Evolutionary conservation across 1,139 yeast species (phyloP), one percentile per base, ranked within the genome.

Genomic region (Pichia sp.): DNA sequence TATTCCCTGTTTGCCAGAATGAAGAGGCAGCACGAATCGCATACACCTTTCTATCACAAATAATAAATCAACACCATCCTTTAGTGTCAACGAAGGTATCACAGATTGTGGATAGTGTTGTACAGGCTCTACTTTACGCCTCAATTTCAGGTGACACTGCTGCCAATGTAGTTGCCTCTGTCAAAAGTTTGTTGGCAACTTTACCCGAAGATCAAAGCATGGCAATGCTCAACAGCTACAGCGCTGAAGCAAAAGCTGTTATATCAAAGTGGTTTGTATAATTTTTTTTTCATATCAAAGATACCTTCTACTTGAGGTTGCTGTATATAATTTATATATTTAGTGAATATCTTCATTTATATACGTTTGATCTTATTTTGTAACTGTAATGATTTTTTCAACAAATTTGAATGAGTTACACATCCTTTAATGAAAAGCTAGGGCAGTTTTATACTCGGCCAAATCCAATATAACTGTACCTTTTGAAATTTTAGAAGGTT

Each of bases 1-100:
- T 90, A 13, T 79, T 93, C 63, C 99, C 99, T 32, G 80, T 92
- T 49, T 72, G 84, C 19, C 86, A 84, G 63, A 97, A 93, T 70
- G 88, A 84, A 47, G 95, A 88, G 63, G 96, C 95, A 8, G 97
- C 98, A 2, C 84, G 92, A n/a, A 89, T 78, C 70, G 85, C 90
- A 30, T 93, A 90, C 72, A 75, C 79, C 61, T 92, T 90, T 69
- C 76, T 93, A 65, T 75, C 85, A 32, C 88, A 86, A 60, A 75
- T 93, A 64, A 85, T 92, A 51, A 85, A 85, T 51, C 79, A 78
- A 59, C 79, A 81, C 55, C 95, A 90, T 62, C 81, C 86, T 4
- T 75, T 84, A 4, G 80, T 90, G 45, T 70, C 74, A 32, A 38
- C 58, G 2, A 59, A 62, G 48, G 70, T 83, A 13, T 83, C 86